Conservation (phyloP, 2,329 filamentous ascomycete species). For the Zasmidium angulare region DNA sequence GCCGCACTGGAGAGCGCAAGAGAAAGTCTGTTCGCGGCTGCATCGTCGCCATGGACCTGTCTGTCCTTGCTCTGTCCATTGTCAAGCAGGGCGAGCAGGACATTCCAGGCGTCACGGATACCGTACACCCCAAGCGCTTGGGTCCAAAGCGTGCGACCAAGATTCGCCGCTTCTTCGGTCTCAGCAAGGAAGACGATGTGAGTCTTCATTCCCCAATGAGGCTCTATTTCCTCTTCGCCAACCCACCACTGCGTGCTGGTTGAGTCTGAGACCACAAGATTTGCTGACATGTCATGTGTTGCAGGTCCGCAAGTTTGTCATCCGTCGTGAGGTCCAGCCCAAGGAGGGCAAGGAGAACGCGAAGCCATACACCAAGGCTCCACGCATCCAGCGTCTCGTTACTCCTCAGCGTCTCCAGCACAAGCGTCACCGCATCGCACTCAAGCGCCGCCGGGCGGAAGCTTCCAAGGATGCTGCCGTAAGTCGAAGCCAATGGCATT, state of each 20-base stretch:
- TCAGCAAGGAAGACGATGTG: conserved; percentile 99
- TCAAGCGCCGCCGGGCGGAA: conserved; percentile 98
- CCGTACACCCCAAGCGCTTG: conserved; percentile 97
- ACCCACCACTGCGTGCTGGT: conserved; percentile 18
- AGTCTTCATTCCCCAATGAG: conserved; percentile 56
- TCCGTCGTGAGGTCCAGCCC: conserved; percentile 94
- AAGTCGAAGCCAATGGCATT: conserved; percentile 48
- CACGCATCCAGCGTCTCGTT: conserved; percentile 99
- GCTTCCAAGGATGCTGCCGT: conserved; percentile 98
- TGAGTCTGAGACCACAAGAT: conserved; percentile 36
- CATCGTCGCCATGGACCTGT: conserved; percentile 94
- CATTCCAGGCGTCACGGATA: conserved; percentile 94
- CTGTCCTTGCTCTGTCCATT: conserved; percentile 89
- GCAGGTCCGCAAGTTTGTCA: conserved; percentile 99
- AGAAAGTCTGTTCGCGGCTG: conserved; percentile 98
- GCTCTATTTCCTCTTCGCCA: conserved; percentile 60
- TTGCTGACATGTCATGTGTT: conserved; percentile 32
- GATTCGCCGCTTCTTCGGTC: conserved; percentile 99
- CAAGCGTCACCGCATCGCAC: conserved; percentile 96
- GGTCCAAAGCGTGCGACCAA: conserved; percentile 99
- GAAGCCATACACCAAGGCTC: conserved; percentile 98
- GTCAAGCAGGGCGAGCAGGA: conserved; percentile 98
- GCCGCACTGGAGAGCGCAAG: conserved; percentile 98
- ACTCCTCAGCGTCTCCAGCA: conserved; percentile 99
- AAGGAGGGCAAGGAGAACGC: conserved; percentile 84